Evolutionary conservation across 306 rosid species (phyloP), one percentile per base, ranked within the genome.

Genomic region (Quercus glauca): DNA sequence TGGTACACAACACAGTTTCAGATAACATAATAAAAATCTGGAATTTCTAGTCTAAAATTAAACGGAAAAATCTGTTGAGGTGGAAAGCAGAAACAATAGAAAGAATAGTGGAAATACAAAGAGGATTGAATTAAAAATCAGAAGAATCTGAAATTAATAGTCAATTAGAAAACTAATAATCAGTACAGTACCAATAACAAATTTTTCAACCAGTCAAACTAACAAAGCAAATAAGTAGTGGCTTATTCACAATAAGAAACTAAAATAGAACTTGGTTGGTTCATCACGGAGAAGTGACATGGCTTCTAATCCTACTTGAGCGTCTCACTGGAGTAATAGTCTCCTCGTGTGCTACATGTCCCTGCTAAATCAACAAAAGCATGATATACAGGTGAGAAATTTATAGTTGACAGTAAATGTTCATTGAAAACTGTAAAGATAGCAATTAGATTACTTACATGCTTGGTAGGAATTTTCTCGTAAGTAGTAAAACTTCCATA

Each of bases 401-500:
- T 68, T 26, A 64, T 35, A 28, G 8, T 15, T 28, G 8, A n/a
- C 2, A 45, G 10, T 41, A 1, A 37, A 26, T 20, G 18, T 3
- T 45, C 7, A 15, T 74, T 23, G 53, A 70, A 52, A 73, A 52
- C 25, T 69, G 11, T 21, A 31, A 72, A 20, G 45, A 71, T 18
- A 3, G 56, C 13, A 21, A 18, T 26, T 29, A 23, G 37, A 19
- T 59, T 5, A 83, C 89, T 83, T 61, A 90, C 97, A 77, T 80
- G 75, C 87, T 89, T 90, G 78, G 14, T 79, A 25, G 87, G 73
- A 82, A 88, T 78, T 83, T 81, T 89, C 88, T 94, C 93, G 20
- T 82, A 92, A 12, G 92, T 90, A 3, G 97, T 94, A 75, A 94
- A 88, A 75, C 98, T 92, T 76, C 96, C 98, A 78, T 91, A 94